Base-by-base conservation (phyloP, 148 eudicot genomes). In the Simmondsia chinensis region DNA sequence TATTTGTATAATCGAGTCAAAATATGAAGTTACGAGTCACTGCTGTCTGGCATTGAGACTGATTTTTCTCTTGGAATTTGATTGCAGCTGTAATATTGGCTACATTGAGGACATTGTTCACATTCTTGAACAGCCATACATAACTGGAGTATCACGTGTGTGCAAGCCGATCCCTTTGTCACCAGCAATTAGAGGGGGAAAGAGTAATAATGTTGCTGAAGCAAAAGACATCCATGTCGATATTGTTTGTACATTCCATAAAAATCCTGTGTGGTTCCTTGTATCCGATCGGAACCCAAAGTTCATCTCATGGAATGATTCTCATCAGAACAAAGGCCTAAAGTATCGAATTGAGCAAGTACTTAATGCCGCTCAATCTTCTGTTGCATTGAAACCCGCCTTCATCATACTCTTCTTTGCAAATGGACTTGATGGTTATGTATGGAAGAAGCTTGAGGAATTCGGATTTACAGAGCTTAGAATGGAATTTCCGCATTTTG, bases 251-350 rank as follows among this genome's bases (percentile, higher is more conserved):
- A 74, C 70, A 54, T 33, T 91, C 15, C 66, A 70, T 46, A 93
- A 84, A 18, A 66, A 38, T 32, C 94, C 97, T 7, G 84, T 73
- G 5, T 91, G 97, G 97, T 70, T 91, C 57, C 45, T 91, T 48
- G 83, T 91, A 19, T 91, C 97, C 42, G 85, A 76, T 72, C 77
- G 95, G 40, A 91, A 85, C 63, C 95, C 86, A 0, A 82, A 64
- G 66, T 76, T 70, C 55, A 52, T 85, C 32, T 64, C 63, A 6
- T 91, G 97, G 97, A 52, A 76, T 51, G 65, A 56, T 33, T 37
- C 48, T 55, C 58, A 61, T 38, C 54, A 52, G 41, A 56, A 56
- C 42, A 77, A 74, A 65, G 74, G 83, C 33, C 61, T 85, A 14
- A 77, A 54, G 66, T 20, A 43, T 27, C 65, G 82, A 51, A 47